Conservation (phyloP, 495 filamentous ascomycete genomes). For the Ascobolus immersus region DNA sequence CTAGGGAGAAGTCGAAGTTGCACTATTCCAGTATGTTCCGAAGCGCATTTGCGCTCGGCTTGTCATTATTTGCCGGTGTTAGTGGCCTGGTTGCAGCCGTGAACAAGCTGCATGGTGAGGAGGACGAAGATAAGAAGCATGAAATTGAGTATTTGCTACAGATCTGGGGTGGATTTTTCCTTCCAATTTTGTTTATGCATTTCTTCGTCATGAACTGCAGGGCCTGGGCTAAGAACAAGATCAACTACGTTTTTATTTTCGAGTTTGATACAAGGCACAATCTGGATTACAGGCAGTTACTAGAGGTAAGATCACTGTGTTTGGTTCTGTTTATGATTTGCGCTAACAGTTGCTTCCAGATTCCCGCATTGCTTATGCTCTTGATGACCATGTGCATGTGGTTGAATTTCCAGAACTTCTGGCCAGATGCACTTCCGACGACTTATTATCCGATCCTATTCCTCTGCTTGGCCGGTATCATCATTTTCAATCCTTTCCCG, state of each 20-base stretch:
- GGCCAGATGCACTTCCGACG: constrained; percentile 39
- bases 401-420: constrained; percentile 49
- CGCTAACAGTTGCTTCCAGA: constrained; percentile 3
- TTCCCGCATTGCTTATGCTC: constrained; percentile 10
- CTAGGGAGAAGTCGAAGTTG: constrained; percentile 31
- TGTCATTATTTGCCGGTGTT: constrained; percentile 43
- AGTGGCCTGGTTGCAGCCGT: constrained; percentile 46
- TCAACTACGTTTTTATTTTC: constrained; percentile 92
- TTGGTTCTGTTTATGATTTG: not conserved
- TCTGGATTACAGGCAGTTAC: constrained; percentile 66
- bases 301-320: constrained; percentile 5
- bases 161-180: constrained; percentile 14
- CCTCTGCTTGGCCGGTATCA: constrained; percentile 33
- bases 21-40: constrained; percentile 57
- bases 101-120: constrained; percentile 22
- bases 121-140: not conserved
- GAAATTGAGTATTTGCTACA: constrained; percentile 42
- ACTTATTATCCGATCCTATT: constrained; percentile 68
- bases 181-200: constrained; percentile 10
- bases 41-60: constrained; percentile 53
- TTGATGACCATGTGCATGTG: constrained; percentile 58
- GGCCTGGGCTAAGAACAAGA: constrained; percentile 55
- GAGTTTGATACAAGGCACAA: constrained; percentile 72
- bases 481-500: constrained; percentile 51
- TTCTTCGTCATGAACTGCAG: constrained; percentile 36